Percentiles rank a stretch among this genome's conserved stretches.
These are phyloP conservation scores for Keithomyces neogunnii DNA, from an alignment of 2,329 filamentous ascomycete genomes.

Conservation along the genomic window DNA sequence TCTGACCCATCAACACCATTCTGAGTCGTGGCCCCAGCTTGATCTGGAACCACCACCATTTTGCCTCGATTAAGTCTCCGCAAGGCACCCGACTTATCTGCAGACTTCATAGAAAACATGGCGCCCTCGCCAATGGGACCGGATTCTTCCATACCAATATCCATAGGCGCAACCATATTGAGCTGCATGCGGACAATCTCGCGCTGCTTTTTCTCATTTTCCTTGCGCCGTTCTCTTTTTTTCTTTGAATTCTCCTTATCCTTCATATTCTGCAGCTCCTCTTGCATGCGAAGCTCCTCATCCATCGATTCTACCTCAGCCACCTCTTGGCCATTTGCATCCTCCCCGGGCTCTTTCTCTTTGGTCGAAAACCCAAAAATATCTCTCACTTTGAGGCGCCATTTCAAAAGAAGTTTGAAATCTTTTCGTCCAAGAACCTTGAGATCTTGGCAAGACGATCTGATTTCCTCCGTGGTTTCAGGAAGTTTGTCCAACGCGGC, in stretches of 20 bases:
- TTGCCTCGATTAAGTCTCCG: constrained; percentile 58
- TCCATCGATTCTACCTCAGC: constrained; percentile 85
- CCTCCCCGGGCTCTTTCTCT: constrained; percentile 55
- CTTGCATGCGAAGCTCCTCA: constrained; percentile 83
- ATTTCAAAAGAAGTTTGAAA: constrained; percentile 81
- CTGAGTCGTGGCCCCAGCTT: constrained; percentile 45
- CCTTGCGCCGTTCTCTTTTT: constrained; percentile 74
- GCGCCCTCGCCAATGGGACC: constrained; percentile 71
- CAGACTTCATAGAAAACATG: constrained; percentile 77
- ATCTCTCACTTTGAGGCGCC: constrained; percentile 83
- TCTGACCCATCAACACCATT: constrained; percentile 46
- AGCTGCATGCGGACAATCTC: constrained; percentile 96
- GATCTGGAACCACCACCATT: constrained; percentile 62
- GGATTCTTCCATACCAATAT: constrained; percentile 85
- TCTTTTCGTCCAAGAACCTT: constrained; percentile 90
- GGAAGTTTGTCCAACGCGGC: constrained; percentile 78
- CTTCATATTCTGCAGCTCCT: constrained; percentile 74
- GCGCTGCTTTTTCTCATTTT: constrained; percentile 90
- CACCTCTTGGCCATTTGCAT: constrained; percentile 44
- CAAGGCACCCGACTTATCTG: constrained; percentile 67
- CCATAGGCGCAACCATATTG: constrained; percentile 92
- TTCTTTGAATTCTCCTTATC: constrained; percentile 69
- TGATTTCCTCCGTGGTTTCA: constrained; percentile 78
- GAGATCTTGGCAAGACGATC: constrained; percentile 69
- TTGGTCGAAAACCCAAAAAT: constrained; percentile 70